Evolutionary conservation across 495 filamentous ascomycete genomes (phyloP), one percentile per base, ranked within the genome.

Genomic region (Aspergillus saccharolyticus): DNA sequence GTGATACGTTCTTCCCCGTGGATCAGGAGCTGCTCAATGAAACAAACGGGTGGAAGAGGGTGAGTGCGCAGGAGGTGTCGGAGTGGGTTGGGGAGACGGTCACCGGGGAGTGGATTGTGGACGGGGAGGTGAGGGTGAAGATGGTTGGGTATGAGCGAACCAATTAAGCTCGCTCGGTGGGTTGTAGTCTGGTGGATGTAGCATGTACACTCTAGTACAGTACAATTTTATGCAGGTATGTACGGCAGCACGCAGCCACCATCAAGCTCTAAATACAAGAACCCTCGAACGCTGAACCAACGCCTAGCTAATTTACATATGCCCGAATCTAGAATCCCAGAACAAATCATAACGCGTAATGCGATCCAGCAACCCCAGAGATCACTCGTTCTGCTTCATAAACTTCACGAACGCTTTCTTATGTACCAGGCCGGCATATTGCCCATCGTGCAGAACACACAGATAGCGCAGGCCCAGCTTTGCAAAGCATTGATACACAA

Each of bases 371-470:
- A n/a, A n/a, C n/a, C n/a, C 12, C 22, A 49, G n/a, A 14, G 46
- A 55, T 68, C 83, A 82, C 63, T 92, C 88, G 39, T 90, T 69
- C 64, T 91, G 84, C 58, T 89, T 90, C 73, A 96, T 85, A 69
- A 91, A 96, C 72, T 91, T 95, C 52, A 96, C 93, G 76, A 98
- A 98, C 19, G 85, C 83, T 76, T 98, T 98, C 75, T 97, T 98
- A 72, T 98, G 94, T 21, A 96, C 89, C 76, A 98, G 79, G 54
- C 94, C 94, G 1, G 89, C 89, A 73, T 89, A 97, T 39, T 84
- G 80, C 19, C 94, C 94, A 65, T 96, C 84, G 42, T 77, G 81
- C 21, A 96, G 71, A 18, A 96, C 91, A 72, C 94, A 97, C 44
- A 98, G 85, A 70, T 97, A 97, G 55, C 94, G 79, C 58, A 98